Base-by-base conservation (phyloP, 2,329 filamentous ascomycete genomes). In the Pseudomassariella vexata region DNA sequence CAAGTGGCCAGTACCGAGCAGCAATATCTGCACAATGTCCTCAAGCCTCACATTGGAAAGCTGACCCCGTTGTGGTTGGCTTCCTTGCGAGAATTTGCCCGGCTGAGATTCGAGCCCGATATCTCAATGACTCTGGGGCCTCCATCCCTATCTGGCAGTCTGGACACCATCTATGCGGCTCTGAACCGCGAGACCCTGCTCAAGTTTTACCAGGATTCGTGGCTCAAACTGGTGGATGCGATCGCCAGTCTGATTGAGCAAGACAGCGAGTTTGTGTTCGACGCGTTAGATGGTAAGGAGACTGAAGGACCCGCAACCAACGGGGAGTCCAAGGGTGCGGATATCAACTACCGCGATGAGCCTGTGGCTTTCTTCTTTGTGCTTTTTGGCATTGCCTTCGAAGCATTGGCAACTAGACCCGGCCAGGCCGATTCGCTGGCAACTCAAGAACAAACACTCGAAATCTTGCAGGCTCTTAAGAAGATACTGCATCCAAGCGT, bases 311-410 rank as follows among this genome's bases (percentile, higher is more conserved):
- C 63, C 5, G 57, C 60, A 8, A 49, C 58, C 17, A 73, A 70
- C 38, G 68, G 66, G 3, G 64, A 72, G 25, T 63, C 67, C 11
- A 85, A 82, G 53, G 73, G 71, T 3, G 71, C 80, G 29, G 85
- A 90, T 44, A 96, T 98, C 63, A 96, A 96, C 57, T 98, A 98
- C 55, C 85, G 92, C 28, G 90, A 96, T 51, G 92, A 98, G 55
- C 92, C 92, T 1, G 87, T 96, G 2, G 92, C 92, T 1, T 98
- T 98, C 69, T 98, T 98, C 66, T 98, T 98, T 50, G 90, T 98
- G 10, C 73, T 98, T 0, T 98, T 96, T 48, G 92, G 92, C 9
- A 81, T 98, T 36, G 88, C 90, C 0, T 96, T 98, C 46, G 94
- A 98, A 60, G 90, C 94, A 12, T 73, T 98, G 15, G 90, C 90